Conservation (phyloP, 2,329 filamentous ascomycete genomes). For the Pseudocercospora cruenta region DNA sequence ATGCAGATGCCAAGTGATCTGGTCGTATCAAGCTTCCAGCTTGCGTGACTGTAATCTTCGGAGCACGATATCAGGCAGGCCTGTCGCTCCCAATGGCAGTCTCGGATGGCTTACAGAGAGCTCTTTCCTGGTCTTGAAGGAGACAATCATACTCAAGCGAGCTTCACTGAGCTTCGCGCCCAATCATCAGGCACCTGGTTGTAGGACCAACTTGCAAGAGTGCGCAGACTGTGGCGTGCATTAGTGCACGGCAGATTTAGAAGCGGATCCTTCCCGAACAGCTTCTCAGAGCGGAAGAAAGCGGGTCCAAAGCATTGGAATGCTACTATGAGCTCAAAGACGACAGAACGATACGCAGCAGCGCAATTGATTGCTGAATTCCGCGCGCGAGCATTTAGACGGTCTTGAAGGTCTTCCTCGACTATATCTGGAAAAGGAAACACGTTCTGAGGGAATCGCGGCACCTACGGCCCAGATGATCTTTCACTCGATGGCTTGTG, state of each 20-base stretch:
- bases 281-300: background rate
- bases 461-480: too few species aligned
- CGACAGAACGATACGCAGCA: too few species aligned
- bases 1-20: background rate
- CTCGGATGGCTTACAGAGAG: background rate
- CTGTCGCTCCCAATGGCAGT: background rate
- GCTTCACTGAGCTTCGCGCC: background rate
- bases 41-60: background rate
- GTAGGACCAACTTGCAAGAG: background rate
- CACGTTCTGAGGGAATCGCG: too few species aligned
- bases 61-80: background rate
- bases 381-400: too few species aligned
- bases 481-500: too few species aligned
- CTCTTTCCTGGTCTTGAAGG: background rate
- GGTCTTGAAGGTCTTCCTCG: too few species aligned
- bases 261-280: background rate
- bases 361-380: too few species aligned
- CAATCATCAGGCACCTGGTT: background rate
- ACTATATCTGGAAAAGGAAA: too few species aligned
- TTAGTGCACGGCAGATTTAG: background rate
- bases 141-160: background rate
- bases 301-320: background rate
- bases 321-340: too few species aligned
- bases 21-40: background rate
- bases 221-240: background rate